Percentiles rank a stretch among this genome's conserved stretches.
Conservation (phyloP, 352 stramenopile genomes). For the Halophytophthora polymorphica region DNA sequence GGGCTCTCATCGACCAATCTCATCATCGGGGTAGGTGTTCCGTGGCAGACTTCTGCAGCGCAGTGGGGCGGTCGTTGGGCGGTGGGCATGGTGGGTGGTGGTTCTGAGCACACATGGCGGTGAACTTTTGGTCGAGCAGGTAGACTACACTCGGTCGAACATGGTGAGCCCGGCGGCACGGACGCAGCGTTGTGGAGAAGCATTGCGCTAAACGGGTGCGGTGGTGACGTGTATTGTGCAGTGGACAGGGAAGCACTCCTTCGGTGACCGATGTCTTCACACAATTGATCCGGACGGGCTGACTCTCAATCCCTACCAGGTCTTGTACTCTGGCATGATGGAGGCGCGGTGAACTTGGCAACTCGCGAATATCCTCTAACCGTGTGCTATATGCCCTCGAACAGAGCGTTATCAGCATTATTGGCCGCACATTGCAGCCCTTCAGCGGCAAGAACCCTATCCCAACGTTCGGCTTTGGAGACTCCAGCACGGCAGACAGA, state of each 20-base stretch:
- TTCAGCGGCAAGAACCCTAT: conserved; percentile 77
- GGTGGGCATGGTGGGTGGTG: neutral
- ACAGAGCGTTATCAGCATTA: conserved; percentile 64
- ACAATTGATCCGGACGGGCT: conserved; percentile 50
- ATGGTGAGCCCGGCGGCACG: conserved; percentile 24
- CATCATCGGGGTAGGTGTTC: conserved; percentile 55
- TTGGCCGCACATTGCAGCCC: conserved; percentile 57
- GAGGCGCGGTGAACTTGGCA: neutral
- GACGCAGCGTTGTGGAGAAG: neutral
- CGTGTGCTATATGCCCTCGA: neutral
- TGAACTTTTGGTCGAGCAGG: conserved; percentile 19
- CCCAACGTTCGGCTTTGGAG: conserved; percentile 73
- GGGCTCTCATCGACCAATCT: conserved; percentile 67
- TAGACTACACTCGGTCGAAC: conserved; percentile 82
- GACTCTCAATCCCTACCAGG: conserved; percentile 67
- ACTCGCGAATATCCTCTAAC: neutral
- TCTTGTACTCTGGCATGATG: neutral
- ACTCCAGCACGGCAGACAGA: conserved; percentile 48
- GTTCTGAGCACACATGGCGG: conserved; percentile 9
- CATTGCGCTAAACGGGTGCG: neutral
- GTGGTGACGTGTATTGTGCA: conserved; percentile 16
- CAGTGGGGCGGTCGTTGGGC: neutral
- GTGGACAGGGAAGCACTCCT: conserved; percentile 68
- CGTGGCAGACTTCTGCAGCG: neutral
- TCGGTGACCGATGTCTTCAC: conserved; percentile 63